Evolutionary conservation across 2,329 filamentous ascomycete species (phyloP).

Genomic region (Diaporthe sp.): DNA sequence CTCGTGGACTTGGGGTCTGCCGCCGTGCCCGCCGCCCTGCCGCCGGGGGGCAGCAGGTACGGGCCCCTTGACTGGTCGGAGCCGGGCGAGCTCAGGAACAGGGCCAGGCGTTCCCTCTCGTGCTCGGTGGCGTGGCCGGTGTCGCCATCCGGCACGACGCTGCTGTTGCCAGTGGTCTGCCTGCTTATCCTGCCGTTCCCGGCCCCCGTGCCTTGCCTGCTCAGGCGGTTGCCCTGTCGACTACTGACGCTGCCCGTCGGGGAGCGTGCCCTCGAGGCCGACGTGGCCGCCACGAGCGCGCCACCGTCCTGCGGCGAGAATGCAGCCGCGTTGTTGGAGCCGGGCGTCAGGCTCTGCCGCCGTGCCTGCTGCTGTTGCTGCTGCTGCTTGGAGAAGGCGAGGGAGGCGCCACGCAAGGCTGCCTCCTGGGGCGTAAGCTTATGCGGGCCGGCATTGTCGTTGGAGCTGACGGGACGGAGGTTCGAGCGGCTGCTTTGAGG

Average conservation of each 20-base stretch:
- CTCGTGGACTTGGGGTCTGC: slow-evolving; percentile 67
- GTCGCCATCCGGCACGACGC: slow-evolving; percentile 31
- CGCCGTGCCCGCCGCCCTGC: slow-evolving; percentile 34
- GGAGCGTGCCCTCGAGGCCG: slow-evolving; percentile 53
- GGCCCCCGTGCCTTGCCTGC: slow-evolving; percentile 31
- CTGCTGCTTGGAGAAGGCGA: slow-evolving; percentile 64
- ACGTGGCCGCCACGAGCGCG: slow-evolving; percentile 61
- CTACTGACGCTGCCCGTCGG: slow-evolving; percentile 35
- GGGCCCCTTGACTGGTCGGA: slow-evolving; percentile 31
- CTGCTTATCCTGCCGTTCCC: slow-evolving; percentile 47
- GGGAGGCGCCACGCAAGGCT: slow-evolving; percentile 67
- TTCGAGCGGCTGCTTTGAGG: slow-evolving; percentile 24
- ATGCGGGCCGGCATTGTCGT: slow-evolving; percentile 24
- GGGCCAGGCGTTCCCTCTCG: slow-evolving; percentile 47
- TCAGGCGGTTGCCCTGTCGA: not conserved
- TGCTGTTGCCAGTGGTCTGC: slow-evolving; percentile 57
- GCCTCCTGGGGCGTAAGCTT: slow-evolving; percentile 48
- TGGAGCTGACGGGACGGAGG: slow-evolving; percentile 12
- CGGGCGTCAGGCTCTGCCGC: slow-evolving; percentile 33
- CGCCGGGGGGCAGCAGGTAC: slow-evolving; percentile 39
- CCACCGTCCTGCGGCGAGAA: slow-evolving; percentile 50
- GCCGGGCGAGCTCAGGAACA: slow-evolving; percentile 44
- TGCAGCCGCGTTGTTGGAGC: slow-evolving; percentile 40
- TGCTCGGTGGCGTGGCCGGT: slow-evolving; percentile 44
- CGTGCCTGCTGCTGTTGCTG: slow-evolving; percentile 24